Base-by-base conservation (phyloP, 768 basidiomycete genomes). In the Collybiopsis luxurians region DNA sequence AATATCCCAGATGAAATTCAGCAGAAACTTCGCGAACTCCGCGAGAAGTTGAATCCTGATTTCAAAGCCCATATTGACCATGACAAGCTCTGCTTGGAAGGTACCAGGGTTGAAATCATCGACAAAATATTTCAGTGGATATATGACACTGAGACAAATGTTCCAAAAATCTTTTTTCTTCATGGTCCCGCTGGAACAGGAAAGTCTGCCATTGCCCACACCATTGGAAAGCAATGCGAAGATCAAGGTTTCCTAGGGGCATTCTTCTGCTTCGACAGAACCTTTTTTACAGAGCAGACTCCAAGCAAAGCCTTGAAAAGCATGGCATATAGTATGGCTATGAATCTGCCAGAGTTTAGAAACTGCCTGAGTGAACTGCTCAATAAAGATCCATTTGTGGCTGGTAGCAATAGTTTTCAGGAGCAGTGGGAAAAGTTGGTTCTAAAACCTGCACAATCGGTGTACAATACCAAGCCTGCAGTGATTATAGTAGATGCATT, bases 21-120 rank as follows among this genome's bases (percentile, higher is more conserved):
- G 27, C 46, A 44, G 54, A 15, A 50, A 17, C 23, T 54, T 23
- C 23, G 17, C n/a, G n/a, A n/a, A n/a, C n/a, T n/a, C n/a, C n/a
- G n/a, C 3, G 48, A 61, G 52, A 58, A 57, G 56, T 57, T 30
- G 30, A 59, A 28, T 31, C n/a, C 19, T 38, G 56, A 23, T 42
- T 19, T 31, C 2, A 53, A 54, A 59, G 70, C 77, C 27, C 45
- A 87, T 87, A 81, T 93, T 92, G 82, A 91, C 24, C 23, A n/a
- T 19, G 17, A 51, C 17, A 51, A 39, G 24, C 9, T 39, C 36
- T 51, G 50, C 31, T 11, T 51, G 36, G 13, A 36, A 24, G 36
- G 36, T 36, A 51, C 50, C 15, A 36, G 50, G 12, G 11, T 5
- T 5, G 24, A 19, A 12, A 39, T 51, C 23, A 36, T 51, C n/a